Conservation (phyloP, 257 asterid species). For the Gynochthodes officinalis region DNA sequence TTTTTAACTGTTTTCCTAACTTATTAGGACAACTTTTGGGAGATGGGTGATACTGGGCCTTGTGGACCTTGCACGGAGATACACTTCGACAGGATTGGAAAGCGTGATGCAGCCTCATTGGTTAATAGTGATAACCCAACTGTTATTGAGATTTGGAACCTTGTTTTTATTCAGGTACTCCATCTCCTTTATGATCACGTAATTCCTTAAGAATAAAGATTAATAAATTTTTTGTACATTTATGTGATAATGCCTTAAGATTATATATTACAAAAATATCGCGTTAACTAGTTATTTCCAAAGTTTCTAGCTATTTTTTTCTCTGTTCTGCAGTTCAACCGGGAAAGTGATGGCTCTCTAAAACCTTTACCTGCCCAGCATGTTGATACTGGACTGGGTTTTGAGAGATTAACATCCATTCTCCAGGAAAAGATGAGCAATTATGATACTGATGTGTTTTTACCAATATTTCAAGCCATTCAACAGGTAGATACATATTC, state of each 20-base stretch:
- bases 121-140: conserved; percentile 98
- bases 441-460: conserved; percentile 87
- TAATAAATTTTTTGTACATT: neutral
- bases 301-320: neutral
- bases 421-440: conserved; percentile 98
- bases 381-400: conserved; percentile 99
- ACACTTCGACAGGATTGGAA: conserved; percentile 92
- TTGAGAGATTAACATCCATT: conserved; percentile 92
- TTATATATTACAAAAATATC: neutral
- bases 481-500: conserved; percentile 49
- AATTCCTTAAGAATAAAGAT: neutral
- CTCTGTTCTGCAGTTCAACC: conserved; percentile 61
- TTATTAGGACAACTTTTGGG: conserved; percentile 93
- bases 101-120: conserved; percentile 78
- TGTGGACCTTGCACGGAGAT: conserved; percentile 99
- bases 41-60: conserved; percentile 99
- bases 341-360: conserved; percentile 86
- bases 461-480: conserved; percentile 82
- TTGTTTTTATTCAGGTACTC: conserved; percentile 89
- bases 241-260: neutral
- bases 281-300: neutral
- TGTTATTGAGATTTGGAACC: conserved; percentile 97
- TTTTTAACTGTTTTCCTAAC: conserved; percentile 12
- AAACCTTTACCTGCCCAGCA: conserved; percentile 92
- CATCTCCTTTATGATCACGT: neutral